Conservation (phyloP, 2,329 filamentous ascomycete species). For the Amauroascus niger region DNA sequence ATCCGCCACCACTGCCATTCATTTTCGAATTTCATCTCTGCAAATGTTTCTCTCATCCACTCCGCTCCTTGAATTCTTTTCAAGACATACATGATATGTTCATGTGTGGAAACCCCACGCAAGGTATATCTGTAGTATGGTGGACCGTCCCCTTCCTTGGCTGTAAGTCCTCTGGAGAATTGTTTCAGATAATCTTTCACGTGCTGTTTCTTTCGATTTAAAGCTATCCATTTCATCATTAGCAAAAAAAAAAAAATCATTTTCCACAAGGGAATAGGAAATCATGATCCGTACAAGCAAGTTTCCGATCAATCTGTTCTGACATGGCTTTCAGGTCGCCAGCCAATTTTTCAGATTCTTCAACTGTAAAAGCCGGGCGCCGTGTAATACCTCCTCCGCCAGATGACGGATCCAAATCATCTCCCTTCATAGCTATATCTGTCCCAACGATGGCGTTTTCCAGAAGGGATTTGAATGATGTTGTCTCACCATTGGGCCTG, state of each 20-base stretch:
- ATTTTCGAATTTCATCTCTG: slow-evolving; percentile 5
- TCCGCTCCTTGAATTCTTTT: slow-evolving; percentile 24
- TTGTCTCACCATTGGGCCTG: slow-evolving; percentile 15
- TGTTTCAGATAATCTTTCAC: slow-evolving; percentile 34
- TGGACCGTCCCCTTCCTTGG: slow-evolving; percentile 28
- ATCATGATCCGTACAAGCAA: slow-evolving; percentile 27
- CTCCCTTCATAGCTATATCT: slow-evolving; percentile 22
- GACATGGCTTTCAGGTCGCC: slow-evolving; percentile 30
- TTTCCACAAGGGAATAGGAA: background rate
- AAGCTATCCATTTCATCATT: slow-evolving; percentile 21
- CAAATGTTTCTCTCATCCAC: background rate
- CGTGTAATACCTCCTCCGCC: background rate
- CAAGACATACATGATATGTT: slow-evolving; percentile 49
- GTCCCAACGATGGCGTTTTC: slow-evolving; percentile 30
- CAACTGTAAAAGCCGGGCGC: slow-evolving; percentile 15
- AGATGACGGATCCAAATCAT: slow-evolving; percentile 13
- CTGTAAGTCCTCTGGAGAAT: slow-evolving; percentile 41
- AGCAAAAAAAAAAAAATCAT: background rate
- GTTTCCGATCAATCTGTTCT: slow-evolving; percentile 34
- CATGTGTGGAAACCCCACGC: slow-evolving; percentile 49
- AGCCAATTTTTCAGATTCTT: slow-evolving; percentile 22
- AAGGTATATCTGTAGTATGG: slow-evolving; percentile 46
- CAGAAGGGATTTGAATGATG: slow-evolving; percentile 27
- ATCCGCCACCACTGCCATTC: slow-evolving; percentile 49
- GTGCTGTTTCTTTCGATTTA: slow-evolving; percentile 37